These are phyloP conservation scores for Glonium stellatum DNA, from an alignment of 495 filamentous ascomycete species.

Conservation along the genomic window DNA sequence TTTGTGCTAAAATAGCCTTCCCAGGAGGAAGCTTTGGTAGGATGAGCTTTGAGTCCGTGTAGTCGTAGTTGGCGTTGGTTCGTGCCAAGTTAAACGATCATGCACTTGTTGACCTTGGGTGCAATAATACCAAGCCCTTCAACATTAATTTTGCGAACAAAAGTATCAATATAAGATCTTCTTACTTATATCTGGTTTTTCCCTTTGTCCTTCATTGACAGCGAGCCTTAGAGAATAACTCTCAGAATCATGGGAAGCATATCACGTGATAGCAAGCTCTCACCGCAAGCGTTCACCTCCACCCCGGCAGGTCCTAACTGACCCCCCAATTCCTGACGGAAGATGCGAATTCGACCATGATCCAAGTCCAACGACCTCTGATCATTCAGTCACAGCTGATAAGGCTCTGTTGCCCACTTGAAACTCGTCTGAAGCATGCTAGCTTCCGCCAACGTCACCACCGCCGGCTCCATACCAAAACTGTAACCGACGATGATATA, in stretches of 20 bases:
- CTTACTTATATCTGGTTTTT: too few relatives aligned
- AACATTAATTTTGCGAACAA: too few relatives aligned
- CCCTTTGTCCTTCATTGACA: too few relatives aligned
- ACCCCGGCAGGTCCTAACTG: not conserved
- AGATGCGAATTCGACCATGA: slow-evolving; percentile 1
- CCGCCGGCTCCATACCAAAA: slow-evolving; percentile 17
- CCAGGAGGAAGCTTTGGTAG: too few relatives aligned
- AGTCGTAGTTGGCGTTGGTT: too few relatives aligned
- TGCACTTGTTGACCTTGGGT: too few relatives aligned
- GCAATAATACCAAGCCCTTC: too few relatives aligned
- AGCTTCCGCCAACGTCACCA: not conserved
- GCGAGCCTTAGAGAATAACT: not conserved
- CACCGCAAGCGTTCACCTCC: not conserved
- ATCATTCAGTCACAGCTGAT: not conserved
- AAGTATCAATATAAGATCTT: too few relatives aligned
- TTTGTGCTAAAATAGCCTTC: too few relatives aligned
- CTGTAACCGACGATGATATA: slow-evolving; percentile 63
- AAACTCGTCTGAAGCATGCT: not conserved
- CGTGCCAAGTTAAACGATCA: too few relatives aligned
- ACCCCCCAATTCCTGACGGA: not conserved
- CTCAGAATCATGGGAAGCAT: not conserved
- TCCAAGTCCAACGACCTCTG: slow-evolving; percentile 1
- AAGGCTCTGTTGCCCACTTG: not conserved
- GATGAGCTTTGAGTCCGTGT: too few relatives aligned
- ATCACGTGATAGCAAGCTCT: not conserved